A percentile compares a stretch with the other conserved stretches of the same genome.
phyloP scores from a whole-genome alignment of 116 monocot species.

The Iris pallida region DNA sequence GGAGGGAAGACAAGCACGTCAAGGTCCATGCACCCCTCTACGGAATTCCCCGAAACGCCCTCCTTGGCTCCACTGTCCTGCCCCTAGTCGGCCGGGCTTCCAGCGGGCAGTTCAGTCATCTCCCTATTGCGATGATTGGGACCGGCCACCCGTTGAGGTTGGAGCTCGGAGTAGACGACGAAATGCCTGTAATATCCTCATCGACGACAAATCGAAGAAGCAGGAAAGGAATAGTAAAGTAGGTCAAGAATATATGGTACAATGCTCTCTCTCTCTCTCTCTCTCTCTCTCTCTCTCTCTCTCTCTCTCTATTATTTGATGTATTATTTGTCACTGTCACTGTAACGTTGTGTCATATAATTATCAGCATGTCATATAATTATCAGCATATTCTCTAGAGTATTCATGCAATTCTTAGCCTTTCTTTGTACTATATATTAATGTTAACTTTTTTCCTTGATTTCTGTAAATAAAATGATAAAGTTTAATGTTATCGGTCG shows the following conservation, averaged over 20 bases:
- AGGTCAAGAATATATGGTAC: too few species aligned
- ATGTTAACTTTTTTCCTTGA: too few species aligned
- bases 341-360: neutral
- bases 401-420: neutral
- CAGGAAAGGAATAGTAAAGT: too few species aligned
- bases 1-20: neutral
- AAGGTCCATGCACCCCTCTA: neutral
- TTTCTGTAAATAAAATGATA: too few species aligned
- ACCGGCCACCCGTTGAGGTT: neutral
- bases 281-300: too few species aligned
- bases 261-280: too few species aligned
- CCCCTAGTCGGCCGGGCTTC: neutral
- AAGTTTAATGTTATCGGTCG: too few species aligned
- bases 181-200: too few species aligned
- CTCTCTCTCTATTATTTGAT: neutral
- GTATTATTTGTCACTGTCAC: conserved; percentile 5
- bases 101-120: neutral
- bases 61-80: neutral
- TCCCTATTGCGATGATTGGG: neutral
- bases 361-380: neutral
- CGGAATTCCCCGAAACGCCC: neutral
- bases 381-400: conserved; percentile 3
- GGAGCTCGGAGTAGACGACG: too few species aligned
- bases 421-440: too few species aligned
- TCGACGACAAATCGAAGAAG: too few species aligned